phyloP scores from a whole-genome alignment of 192 early-diverging fungal species.

The Dissophora ornata region DNA sequence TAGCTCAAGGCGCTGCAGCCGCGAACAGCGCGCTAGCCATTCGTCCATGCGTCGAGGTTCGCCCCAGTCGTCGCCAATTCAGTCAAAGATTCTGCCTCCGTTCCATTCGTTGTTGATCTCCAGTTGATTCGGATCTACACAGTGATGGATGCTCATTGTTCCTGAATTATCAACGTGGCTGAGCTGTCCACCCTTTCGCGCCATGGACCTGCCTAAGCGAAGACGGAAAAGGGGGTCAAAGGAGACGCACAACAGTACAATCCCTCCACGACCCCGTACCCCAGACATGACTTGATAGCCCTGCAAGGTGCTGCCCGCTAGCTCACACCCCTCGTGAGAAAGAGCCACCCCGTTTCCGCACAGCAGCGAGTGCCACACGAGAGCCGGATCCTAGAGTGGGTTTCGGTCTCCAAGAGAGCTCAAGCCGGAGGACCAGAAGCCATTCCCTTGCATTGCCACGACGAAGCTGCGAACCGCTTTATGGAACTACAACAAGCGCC shows the following conservation, averaged over 20 bases:
- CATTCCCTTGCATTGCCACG: constrained; percentile 12
- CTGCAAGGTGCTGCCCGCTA: constrained; percentile 11
- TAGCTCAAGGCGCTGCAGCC: constrained; percentile 1
- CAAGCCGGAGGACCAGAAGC: constrained; percentile 7
- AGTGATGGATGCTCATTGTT: too few relatives aligned
- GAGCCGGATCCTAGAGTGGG: constrained; percentile 5
- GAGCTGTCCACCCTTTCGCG: too few relatives aligned
- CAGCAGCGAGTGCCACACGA: constrained; percentile 5
- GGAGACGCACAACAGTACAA: constrained; percentile 3
- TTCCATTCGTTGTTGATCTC: too few relatives aligned
- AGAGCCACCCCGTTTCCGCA: constrained; percentile 11
- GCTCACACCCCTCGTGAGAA: constrained; percentile 4
- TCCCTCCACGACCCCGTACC: constrained; percentile 14
- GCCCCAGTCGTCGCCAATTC: too few relatives aligned
- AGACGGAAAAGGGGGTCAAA: not conserved
- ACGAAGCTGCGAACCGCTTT: constrained; percentile 13
- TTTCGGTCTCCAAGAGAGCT: constrained; percentile 5
- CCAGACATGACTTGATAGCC: constrained; percentile 10
- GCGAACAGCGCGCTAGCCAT: not conserved
- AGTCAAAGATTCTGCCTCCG: too few relatives aligned
- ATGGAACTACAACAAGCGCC: constrained; percentile 14
- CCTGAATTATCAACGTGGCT: too few relatives aligned
- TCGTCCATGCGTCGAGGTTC: too few relatives aligned
- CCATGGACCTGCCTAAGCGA: constrained; percentile 2
- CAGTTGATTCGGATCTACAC: too few relatives aligned